A percentile compares a stretch with the other conserved stretches of the same genome.
phyloP scores from a whole-genome alignment of 306 rosid species.

The Canavalia ensiformis region DNA sequence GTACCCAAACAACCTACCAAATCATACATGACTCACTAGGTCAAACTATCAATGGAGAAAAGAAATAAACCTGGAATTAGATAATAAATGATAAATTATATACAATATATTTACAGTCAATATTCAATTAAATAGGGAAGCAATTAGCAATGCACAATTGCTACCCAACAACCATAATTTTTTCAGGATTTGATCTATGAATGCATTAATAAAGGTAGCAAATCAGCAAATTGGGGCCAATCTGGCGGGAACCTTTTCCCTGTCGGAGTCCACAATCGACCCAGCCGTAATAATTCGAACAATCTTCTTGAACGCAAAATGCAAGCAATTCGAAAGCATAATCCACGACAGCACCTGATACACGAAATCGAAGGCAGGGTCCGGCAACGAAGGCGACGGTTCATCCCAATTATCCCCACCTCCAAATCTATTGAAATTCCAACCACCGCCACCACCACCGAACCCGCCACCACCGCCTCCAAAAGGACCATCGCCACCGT shows the following conservation, averaged over 20 bases:
- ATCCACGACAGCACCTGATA: conserved; percentile 91
- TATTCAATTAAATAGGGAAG: conserved; percentile 16
- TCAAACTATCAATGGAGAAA: not conserved
- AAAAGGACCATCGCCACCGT: conserved; percentile 56
- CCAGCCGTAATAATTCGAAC: conserved; percentile 66
- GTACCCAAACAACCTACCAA: not conserved
- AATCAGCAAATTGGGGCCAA: conserved; percentile 68
- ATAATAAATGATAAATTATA: conserved; percentile 33
- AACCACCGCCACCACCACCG: conserved; percentile 70
- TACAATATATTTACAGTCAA: conserved; percentile 46
- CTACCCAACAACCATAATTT: not conserved
- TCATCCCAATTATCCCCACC: conserved; percentile 75
- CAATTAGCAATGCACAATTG: not conserved
- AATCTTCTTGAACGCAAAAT: conserved; percentile 81
- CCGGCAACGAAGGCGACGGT: conserved; percentile 66
- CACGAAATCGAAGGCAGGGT: conserved; percentile 85
- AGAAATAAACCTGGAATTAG: not conserved
- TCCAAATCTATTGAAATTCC: conserved; percentile 81
- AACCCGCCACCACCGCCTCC: conserved; percentile 53
- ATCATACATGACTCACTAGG: not conserved
- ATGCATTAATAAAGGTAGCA: conserved; percentile 20
- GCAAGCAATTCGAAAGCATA: conserved; percentile 83
- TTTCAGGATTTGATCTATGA: not conserved
- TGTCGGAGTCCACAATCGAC: conserved; percentile 62
- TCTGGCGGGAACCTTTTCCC: conserved; percentile 75